These are phyloP conservation scores for Galerina sulciceps DNA, from an alignment of 768 basidiomycete species.

Conservation along the genomic window DNA sequence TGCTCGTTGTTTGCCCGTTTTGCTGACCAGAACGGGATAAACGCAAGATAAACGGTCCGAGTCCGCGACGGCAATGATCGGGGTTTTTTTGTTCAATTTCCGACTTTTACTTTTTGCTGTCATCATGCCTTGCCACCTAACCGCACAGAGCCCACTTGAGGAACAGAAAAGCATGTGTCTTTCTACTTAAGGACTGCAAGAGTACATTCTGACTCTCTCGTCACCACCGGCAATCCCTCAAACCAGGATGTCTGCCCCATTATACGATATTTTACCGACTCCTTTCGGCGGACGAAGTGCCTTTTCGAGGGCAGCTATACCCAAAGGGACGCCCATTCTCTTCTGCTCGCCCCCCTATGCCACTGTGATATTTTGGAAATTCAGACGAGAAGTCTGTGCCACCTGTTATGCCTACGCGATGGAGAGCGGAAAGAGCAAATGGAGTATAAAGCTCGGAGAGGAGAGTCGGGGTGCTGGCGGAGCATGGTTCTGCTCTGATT, in stretches of 20 bases:
- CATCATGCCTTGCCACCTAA: too few relatives aligned
- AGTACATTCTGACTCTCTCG: not conserved
- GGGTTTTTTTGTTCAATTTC: too few relatives aligned
- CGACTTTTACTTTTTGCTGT: too few relatives aligned
- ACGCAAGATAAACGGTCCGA: too few relatives aligned
- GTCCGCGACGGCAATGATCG: too few relatives aligned
- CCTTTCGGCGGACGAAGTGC: slow-evolving; percentile 56
- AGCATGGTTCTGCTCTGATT: slow-evolving; percentile 60
- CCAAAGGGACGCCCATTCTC: slow-evolving; percentile 47
- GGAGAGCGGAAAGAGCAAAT: slow-evolving; percentile 49
- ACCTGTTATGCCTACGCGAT: slow-evolving; percentile 68
- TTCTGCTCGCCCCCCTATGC: slow-evolving; percentile 54
- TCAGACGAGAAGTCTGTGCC: slow-evolving; percentile 69
- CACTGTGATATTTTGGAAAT: slow-evolving; percentile 62
- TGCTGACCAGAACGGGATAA: too few relatives aligned
- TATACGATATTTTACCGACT: slow-evolving; percentile 37
- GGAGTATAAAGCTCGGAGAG: slow-evolving; percentile 36
- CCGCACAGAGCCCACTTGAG: too few relatives aligned
- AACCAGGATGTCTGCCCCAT: not conserved
- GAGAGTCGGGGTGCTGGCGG: slow-evolving; percentile 35
- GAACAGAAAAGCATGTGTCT: too few relatives aligned
- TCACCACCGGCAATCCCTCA: not conserved
- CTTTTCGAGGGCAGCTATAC: slow-evolving; percentile 47
- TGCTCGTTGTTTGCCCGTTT: too few relatives aligned
- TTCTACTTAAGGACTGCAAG: too few relatives aligned